Evolutionary conservation across 2,329 filamentous ascomycete genomes (phyloP).

Genomic region (Paracorniculantispora psalliotae): DNA sequence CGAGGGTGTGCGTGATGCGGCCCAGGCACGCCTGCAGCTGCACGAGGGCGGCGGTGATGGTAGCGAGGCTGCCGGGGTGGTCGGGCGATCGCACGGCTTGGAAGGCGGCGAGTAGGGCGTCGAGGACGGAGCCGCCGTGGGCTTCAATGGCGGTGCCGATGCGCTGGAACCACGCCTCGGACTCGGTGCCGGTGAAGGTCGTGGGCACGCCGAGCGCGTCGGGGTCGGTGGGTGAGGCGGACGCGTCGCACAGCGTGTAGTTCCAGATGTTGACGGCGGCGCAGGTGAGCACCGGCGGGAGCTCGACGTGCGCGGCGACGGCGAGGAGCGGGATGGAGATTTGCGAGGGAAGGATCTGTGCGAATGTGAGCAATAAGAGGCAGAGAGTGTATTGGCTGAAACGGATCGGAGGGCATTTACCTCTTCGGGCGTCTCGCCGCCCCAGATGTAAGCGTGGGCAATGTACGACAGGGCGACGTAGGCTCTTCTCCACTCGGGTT

Average conservation of each 20-base stretch:
- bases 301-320: conserved; percentile 66
- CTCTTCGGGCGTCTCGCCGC: conserved; percentile 67
- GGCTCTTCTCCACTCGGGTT: conserved; percentile 74
- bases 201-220: conserved; percentile 66
- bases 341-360: conserved; percentile 61
- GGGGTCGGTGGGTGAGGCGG: conserved; percentile 53
- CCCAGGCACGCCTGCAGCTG: conserved; percentile 62
- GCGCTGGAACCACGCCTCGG: conserved; percentile 93
- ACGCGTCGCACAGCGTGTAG: conserved; percentile 52
- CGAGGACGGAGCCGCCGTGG: conserved; percentile 67
- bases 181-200: conserved; percentile 81
- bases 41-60: conserved; percentile 58
- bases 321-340: conserved; percentile 72
- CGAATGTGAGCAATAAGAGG: too few species aligned
- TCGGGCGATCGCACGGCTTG: conserved; percentile 42
- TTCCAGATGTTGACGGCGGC: conserved; percentile 88
- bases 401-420: conserved; percentile 34
- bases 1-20: conserved; percentile 61
- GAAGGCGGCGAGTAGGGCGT: conserved; percentile 72
- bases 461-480: conserved; percentile 76
- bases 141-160: conserved; percentile 92
- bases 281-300: conserved; percentile 88
- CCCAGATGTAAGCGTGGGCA: conserved; percentile 86
- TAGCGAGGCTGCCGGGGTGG: conserved; percentile 48
- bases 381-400: neutral